A percentile compares a stretch with the other conserved stretches of the same genome.
Evolutionary conservation across 257 asterid genomes (phyloP).

Genomic region (Catharanthus roseus): DNA sequence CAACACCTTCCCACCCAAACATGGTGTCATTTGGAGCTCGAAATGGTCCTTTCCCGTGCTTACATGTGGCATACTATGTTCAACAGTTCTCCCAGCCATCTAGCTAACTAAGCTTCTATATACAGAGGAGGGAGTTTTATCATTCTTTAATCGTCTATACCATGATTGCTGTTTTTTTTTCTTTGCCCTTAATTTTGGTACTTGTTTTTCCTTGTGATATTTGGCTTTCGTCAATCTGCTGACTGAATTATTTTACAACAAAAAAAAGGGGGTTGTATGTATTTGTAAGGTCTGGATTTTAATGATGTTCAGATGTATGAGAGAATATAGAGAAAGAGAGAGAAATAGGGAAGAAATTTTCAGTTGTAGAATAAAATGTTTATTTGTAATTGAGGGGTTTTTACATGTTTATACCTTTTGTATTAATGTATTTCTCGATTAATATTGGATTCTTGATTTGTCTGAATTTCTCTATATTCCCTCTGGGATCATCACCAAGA

Average conservation of each 20-base stretch:
- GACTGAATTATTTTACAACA: neutral
- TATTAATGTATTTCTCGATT: too few relatives aligned
- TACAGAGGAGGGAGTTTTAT: constrained; percentile 1
- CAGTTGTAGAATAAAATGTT: too few relatives aligned
- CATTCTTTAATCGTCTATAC: neutral
- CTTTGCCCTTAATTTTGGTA: neutral
- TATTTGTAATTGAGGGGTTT: too few relatives aligned
- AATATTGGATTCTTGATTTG: too few relatives aligned
- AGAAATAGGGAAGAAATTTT: too few relatives aligned
- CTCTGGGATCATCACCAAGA: too few relatives aligned
- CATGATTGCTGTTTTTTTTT: neutral
- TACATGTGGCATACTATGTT: constrained; percentile 96
- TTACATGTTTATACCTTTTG: too few relatives aligned
- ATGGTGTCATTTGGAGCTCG: constrained; percentile 78
- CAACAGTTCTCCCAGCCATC: constrained; percentile 85
- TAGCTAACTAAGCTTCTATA: constrained; percentile 43
- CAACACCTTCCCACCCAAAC: constrained; percentile 86
- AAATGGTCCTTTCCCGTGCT: constrained; percentile 91
- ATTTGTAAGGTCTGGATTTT: neutral
- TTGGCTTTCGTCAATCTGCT: constrained; percentile 4
- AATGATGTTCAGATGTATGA: neutral
- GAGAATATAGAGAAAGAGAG: too few relatives aligned
- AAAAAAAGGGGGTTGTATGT: neutral
- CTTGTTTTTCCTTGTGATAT: constrained; percentile 5
- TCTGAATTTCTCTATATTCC: too few relatives aligned